Evolutionary conservation across 2,329 filamentous ascomycete species (phyloP), one percentile per base, ranked within the genome.

Genomic region (Harringtonia aguacate): DNA sequence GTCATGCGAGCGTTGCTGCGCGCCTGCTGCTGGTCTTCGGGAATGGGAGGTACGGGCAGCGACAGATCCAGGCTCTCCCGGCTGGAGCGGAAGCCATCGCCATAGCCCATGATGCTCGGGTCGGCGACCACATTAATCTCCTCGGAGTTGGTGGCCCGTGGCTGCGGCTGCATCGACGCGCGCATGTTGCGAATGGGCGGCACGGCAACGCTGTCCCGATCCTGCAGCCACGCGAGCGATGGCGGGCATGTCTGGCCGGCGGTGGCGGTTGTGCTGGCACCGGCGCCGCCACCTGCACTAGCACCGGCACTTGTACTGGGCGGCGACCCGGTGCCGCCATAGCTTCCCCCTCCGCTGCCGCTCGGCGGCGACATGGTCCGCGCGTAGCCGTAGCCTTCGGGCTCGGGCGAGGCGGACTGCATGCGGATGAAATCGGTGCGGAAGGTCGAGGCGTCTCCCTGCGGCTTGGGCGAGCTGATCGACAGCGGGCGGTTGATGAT

Each of bases 401-500:
- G 38, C 43, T 46, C 41, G 24, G 38, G 36, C 13, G 51, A 21
- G 20, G 30, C 21, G 27, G 55, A 54, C 41, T 50, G 50, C 52
- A 65, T 66, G 53, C 67, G 70, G 34, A 72, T 68, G 52, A 78
- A 78, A 53, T 78, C 75, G 31, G 66, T 68, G 42, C 73, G 68
- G 47, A 69, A 61, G 31, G 59, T 59, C 39, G 58, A 58, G 52
- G 48, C 48, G 22, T 64, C 60, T 20, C 60, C 53, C 44, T 62
- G 56, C 38, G 72, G 61, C 43, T 77, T 66, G 48, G 79, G 65
- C 51, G 80, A 70, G 46, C 75, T 79, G 49, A 79, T 72, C 38
- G 74, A 55, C 46, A 81, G 67, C 47, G 80, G 66, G 53, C 79
- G 70, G 49, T 73, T 78, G 52, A 80, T 72, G 42, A 75, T 67